Base-by-base conservation (phyloP, 2,329 filamentous ascomycete species). In the Fusarium falciforme region DNA sequence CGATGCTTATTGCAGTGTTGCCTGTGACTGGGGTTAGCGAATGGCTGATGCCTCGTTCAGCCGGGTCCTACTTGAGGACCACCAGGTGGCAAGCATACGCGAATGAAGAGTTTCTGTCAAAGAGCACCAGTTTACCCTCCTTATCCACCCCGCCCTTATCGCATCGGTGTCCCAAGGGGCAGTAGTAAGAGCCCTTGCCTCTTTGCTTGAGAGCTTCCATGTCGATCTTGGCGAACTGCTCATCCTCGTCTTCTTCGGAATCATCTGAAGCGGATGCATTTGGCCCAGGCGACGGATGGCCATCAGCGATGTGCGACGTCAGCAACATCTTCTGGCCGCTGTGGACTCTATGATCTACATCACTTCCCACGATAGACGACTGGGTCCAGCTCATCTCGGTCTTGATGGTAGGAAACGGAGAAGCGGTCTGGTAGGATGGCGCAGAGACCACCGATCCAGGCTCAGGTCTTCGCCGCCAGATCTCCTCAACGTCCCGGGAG, bases 1-100 rank as follows among this genome's bases (percentile, higher is more conserved):
- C 81, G 79, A 68, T 85, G 83, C 55, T 85, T 85, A 75, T 85
- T 84, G 66, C 83, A 82, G 71, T 85, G 83, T 75, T 85, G 83
- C 61, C 83, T 85, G 71, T 67, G 68, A 61, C 33, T 55, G 44
- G 57, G 60, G 69, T 78, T 64, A 78, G 77, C 71, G 57, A 20
- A 65, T 60, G 58, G 47, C 49, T 60, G 67, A 67, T 55, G 40
- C 29, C 25, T 59, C 31, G n/a, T 31, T 44, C 54, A 61, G 31
- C 47, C 14, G 20, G 31, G 36, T 69, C 63, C 47, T 49, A 54
- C 64, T 49, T 59, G 55, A 57, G 42, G 42, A 64, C 35, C 55
- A 44, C 44, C 33, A 61, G 59, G 61, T 61, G 67, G 66, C 54
- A 74, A 67, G 60, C 77, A 66, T 80, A 84, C 81, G 79, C 80